Conservation (phyloP, 1,139 yeast genomes). For the Nakaseomyces nivariensis region DNA sequence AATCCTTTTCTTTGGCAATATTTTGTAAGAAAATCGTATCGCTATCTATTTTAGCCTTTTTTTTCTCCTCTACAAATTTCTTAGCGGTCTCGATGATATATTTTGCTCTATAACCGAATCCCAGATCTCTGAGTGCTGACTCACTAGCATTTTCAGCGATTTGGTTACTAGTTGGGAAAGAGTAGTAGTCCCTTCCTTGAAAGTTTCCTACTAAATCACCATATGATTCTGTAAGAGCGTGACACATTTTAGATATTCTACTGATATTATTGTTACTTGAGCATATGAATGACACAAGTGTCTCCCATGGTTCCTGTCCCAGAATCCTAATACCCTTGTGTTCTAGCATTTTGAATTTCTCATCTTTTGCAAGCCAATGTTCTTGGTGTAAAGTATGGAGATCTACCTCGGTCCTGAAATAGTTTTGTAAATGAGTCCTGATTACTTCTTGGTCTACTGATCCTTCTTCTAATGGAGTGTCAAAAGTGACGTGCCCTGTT, state of each 20-base stretch:
- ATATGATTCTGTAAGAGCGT: conserved; percentile 58
- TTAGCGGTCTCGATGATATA: conserved; percentile 74
- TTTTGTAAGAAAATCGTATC: conserved; percentile 18
- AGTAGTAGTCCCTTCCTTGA: conserved; percentile 51
- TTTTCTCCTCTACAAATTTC: conserved; percentile 30
- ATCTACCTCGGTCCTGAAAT: conserved; percentile 56
- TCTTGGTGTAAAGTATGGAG: conserved; percentile 41
- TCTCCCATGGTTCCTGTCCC: conserved; percentile 96
- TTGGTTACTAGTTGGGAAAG: conserved; percentile 62
- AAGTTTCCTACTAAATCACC: conserved; percentile 52
- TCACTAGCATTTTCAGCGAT: conserved; percentile 37
- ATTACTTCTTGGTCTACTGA: conserved; percentile 8
- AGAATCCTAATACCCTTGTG: conserved; percentile 66
- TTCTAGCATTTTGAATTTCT: conserved; percentile 33
- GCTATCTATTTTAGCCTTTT: conserved; percentile 20
- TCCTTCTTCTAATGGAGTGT: conserved; percentile 8
- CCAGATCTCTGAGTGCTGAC: conserved; percentile 35
- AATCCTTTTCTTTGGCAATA: conserved; percentile 10
- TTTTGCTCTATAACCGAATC: conserved; percentile 87
- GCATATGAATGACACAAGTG: conserved; percentile 79
- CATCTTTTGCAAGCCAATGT: conserved; percentile 54
- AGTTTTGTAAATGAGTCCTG: conserved; percentile 43
- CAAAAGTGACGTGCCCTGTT: conserved; percentile 14
- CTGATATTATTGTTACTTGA: conserved; percentile 94
- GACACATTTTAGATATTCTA: conserved; percentile 90